Evolutionary conservation across 371 early-diverging fungal genomes (phyloP), one percentile per base, ranked within the genome.

Genomic region (Rhizopus stolonifer): DNA sequence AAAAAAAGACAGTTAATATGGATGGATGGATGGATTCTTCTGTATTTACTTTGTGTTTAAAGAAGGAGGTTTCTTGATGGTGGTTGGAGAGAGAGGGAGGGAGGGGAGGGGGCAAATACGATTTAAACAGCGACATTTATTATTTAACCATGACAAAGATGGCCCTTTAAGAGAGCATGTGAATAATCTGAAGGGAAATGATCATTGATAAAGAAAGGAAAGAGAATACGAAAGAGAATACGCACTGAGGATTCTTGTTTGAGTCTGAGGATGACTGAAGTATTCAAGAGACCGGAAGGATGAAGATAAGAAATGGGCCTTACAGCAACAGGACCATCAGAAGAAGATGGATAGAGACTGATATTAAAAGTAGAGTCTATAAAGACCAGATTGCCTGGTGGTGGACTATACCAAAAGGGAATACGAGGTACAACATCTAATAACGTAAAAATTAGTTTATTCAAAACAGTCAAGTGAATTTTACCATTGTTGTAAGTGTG

Each of bases 121-220:
- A n/a, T n/a, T n/a, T n/a, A n/a, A n/a, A n/a, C n/a, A n/a, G n/a
- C n/a, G n/a, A n/a, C n/a, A n/a, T n/a, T n/a, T n/a, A n/a, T n/a
- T n/a, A n/a, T n/a, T n/a, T n/a, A n/a, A n/a, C n/a, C n/a, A n/a
- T n/a, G n/a, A n/a, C n/a, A n/a, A 29, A 29, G 31, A 29, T 10
- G 31, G 10, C 74, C 78, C 18, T 63, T 64, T 0, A 72, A 61
- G 1, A 81, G 39, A 2, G 72, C 69, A 40, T 68, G 71, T 52
- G 74, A 70, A 47, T 82, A 82, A 24, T 77, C 79, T 13, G 72
- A 65, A 0, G 79, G 76, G 34, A 82, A 82, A 56, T 82, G 82
- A 46, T 82, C 82, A 25, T 80, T 80, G 46, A 82, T 38, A 49
- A 82, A 79, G 55, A 79, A 82, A 0, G 82, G 82, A 11, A 76